Conservation (phyloP, 495 filamentous ascomycete species). For the Aspergillus nidulans region DNA sequence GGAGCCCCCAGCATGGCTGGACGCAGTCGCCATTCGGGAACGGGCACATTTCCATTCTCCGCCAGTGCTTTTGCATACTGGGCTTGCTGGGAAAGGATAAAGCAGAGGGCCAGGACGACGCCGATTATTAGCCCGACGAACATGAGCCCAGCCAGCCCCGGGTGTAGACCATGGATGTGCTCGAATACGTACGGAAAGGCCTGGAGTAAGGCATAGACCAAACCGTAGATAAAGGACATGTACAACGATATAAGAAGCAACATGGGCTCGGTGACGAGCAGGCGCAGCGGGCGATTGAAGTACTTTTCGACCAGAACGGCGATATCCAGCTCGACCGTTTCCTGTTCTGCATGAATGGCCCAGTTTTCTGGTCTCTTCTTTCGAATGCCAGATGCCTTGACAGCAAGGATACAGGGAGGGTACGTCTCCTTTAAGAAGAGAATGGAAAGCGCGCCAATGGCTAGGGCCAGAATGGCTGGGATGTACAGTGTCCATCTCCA, state of each 20-base stretch:
- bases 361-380: slow-evolving; percentile 27
- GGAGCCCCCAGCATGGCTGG: slow-evolving; percentile 44
- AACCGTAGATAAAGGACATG: slow-evolving; percentile 27
- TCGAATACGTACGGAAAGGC: slow-evolving; percentile 26
- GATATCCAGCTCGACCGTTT: slow-evolving; percentile 31
- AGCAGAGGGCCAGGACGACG: slow-evolving; percentile 13
- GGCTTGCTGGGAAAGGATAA: slow-evolving; percentile 58
- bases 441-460: slow-evolving; percentile 1
- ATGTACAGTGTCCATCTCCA: slow-evolving; percentile 38
- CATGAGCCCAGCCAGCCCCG: slow-evolving; percentile 16
- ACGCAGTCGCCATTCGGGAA: slow-evolving; percentile 39
- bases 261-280: slow-evolving; percentile 33
- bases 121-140: slow-evolving; percentile 24
- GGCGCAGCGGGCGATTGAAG: slow-evolving; percentile 27
- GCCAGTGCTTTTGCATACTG: slow-evolving; percentile 53
- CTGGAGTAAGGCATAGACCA: slow-evolving; percentile 30
- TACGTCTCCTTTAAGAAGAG: slow-evolving; percentile 27
- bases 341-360: slow-evolving; percentile 37
- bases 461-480: slow-evolving; percentile 22
- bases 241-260: slow-evolving; percentile 31
- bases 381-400: slow-evolving; percentile 25
- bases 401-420: slow-evolving; percentile 16
- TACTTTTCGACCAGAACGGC: slow-evolving; percentile 26
- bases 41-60: slow-evolving; percentile 62
- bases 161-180: slow-evolving; percentile 15